A percentile compares a stretch with the other conserved stretches of the same genome.
Conservation (phyloP, 305 asterid species). For the Petunia hybrid region DNA sequence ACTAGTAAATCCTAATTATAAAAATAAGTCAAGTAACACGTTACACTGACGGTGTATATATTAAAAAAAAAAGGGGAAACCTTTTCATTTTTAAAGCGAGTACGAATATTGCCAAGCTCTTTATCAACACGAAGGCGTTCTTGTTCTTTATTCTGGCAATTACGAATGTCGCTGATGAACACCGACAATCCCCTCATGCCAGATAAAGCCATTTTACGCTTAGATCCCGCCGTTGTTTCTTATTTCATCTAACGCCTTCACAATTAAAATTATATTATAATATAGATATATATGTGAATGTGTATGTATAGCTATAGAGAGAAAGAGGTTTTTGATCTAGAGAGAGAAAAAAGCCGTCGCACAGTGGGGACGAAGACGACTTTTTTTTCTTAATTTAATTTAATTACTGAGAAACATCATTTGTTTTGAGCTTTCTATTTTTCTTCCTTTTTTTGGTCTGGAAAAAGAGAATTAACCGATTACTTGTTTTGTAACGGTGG, state of each 20-base stretch:
- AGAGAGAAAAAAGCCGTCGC: constrained; percentile 36
- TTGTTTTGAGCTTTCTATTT: no score
- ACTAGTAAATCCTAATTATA: no score
- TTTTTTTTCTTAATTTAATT: no score
- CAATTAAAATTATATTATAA: no score
- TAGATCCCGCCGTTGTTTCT: constrained; percentile 65
- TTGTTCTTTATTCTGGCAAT: constrained; percentile 97
- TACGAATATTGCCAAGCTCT: constrained; percentile 96
- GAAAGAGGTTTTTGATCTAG: constrained; percentile 42
- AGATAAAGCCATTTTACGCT: constrained; percentile 86
- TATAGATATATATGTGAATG: neutral
- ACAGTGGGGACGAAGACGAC: no score
- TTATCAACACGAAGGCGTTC: constrained; percentile 98
- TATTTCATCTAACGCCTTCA: constrained; percentile 24
- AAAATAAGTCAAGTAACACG: no score
- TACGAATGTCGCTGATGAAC: constrained; percentile 88
- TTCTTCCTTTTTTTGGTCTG: no score
- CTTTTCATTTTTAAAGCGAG: constrained; percentile 96
- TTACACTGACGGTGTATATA: no score
- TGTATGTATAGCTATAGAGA: constrained; percentile 29
- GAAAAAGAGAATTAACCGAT: no score
- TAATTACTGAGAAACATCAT: no score
- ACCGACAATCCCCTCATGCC: constrained; percentile 87
- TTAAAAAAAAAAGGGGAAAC: no score
- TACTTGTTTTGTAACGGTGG: no score